Conservation (phyloP, 306 rosid genomes). For the Rosa multiflora region DNA sequence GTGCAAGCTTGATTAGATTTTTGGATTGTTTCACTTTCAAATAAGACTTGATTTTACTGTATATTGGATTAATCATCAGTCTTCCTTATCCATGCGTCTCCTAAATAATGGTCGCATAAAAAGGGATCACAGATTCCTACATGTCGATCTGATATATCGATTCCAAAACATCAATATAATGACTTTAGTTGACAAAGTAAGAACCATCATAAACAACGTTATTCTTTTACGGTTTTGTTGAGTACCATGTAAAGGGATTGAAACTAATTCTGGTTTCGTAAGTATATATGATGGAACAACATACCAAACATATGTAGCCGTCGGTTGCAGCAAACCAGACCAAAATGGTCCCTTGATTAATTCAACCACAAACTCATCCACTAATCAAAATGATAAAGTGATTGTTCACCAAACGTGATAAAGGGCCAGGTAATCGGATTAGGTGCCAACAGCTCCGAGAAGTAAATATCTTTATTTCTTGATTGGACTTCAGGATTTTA, state of each 20-base stretch:
- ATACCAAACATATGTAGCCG: conserved; percentile 11
- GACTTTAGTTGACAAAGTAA: neutral
- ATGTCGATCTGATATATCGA: conserved; percentile 21
- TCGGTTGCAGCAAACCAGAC: conserved; percentile 17
- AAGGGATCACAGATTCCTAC: conserved; percentile 28
- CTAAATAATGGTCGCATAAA: neutral
- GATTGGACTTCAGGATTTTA: neutral
- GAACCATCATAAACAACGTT: neutral
- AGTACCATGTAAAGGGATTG: conserved; percentile 2
- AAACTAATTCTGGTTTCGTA: conserved; percentile 6
- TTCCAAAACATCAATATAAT: conserved; percentile 8
- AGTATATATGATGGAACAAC: conserved; percentile 6
- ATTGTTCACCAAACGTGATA: neutral
- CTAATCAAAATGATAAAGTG: neutral
- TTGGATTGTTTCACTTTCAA: neutral
- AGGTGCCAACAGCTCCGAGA: neutral
- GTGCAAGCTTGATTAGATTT: neutral
- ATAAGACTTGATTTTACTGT: neutral
- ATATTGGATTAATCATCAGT: neutral
- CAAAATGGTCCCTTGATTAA: conserved; percentile 25
- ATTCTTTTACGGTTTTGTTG: neutral
- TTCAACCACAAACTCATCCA: neutral
- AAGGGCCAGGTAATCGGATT: neutral
- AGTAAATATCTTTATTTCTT: neutral
- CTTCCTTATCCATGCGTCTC: neutral